Evolutionary conservation across 495 filamentous ascomycete species (phyloP), one percentile per base, ranked within the genome.

Genomic region (Tuber borchii): DNA sequence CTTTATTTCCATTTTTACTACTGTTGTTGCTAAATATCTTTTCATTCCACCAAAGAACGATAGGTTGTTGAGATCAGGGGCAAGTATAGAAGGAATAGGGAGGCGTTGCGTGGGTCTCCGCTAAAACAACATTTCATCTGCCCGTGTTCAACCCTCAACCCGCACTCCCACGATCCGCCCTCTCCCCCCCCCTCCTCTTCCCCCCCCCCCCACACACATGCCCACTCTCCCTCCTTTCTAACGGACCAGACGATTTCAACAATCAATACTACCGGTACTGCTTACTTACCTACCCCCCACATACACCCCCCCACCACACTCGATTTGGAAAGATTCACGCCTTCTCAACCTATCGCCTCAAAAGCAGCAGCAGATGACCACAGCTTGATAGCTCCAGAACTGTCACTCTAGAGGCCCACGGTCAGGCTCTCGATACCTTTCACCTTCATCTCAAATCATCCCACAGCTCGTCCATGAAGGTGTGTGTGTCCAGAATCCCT

Each of bases 401-500:
- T 74, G 78, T 81, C 75, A 81, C 75, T 80, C 80, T 73, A 72
- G 79, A 81, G 78, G 79, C 69, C 73, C 73, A 48, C 68, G 71
- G 76, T 73, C 68, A 80, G 79, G 78, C 78, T 80, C 68, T 76
- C 77, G 39, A 20, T 74, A 71, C 73, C 43, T 77, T 73, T 42
- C 56, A 72, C 78, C 61, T 71, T 40, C 51, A 65, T 71, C 74
- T 22, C 61, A 46, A 78, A 78, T 69, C 74, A 75, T 78, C 75
- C 74, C 76, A 71, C 61, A 40, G 77, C 78, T 79, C 78, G 79
- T 81, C 79, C 78, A 82, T 82, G 81, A 82, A 82, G 81, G 81
- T 82, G 77, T 82, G 77, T 82, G 79, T 81, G 70, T 73, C 31
- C 56, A 65, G 17, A 16, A 31, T 68, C 74, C 20, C 39, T 39